A percentile compares a stretch with the other conserved stretches of the same genome.
These are phyloP conservation scores for Coriaria nepalensis DNA, from an alignment of 306 rosid species.

Conservation along the genomic window DNA sequence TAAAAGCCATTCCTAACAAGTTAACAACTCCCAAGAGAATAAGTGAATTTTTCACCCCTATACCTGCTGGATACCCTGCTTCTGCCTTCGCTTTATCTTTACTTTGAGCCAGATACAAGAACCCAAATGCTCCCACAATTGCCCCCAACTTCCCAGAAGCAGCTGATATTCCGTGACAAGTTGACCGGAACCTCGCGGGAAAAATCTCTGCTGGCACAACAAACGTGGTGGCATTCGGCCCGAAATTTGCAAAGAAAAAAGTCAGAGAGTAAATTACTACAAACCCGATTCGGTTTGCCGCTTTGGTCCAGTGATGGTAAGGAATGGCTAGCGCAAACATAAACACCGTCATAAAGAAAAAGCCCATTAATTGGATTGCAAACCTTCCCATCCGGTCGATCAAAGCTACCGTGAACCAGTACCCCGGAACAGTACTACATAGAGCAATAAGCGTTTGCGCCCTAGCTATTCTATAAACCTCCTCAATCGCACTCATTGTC, in stretches of 20 bases:
- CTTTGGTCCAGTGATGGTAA: no score
- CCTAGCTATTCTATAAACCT: background rate
- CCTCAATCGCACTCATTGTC: constrained; percentile 8
- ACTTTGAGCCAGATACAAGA: constrained; percentile 1
- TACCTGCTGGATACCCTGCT: constrained; percentile 3
- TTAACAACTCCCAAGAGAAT: constrained; percentile 2
- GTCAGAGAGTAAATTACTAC: constrained; percentile 7
- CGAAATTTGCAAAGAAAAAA: background rate
- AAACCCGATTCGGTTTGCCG: background rate
- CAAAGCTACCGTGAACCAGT: constrained; percentile 9
- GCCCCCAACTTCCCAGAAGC: background rate
- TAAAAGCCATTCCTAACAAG: constrained; percentile 6
- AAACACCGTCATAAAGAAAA: background rate
- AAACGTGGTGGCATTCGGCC: constrained; percentile 9
- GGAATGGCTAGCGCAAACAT: constrained; percentile 9
- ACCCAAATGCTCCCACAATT: constrained; percentile 3
- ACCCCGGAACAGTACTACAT: constrained; percentile 12
- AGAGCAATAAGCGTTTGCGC: constrained; percentile 8
- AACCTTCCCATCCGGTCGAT: constrained; percentile 6
- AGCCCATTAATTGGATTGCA: constrained; percentile 13
- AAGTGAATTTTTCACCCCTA: constrained; percentile 7
- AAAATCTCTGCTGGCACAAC: constrained; percentile 13
- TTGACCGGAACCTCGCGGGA: constrained; percentile 11
- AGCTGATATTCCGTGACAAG: background rate
- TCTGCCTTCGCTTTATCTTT: background rate